These are phyloP conservation scores for Lophiotrema nucula DNA, from an alignment of 495 filamentous ascomycete genomes.

Conservation along the genomic window DNA sequence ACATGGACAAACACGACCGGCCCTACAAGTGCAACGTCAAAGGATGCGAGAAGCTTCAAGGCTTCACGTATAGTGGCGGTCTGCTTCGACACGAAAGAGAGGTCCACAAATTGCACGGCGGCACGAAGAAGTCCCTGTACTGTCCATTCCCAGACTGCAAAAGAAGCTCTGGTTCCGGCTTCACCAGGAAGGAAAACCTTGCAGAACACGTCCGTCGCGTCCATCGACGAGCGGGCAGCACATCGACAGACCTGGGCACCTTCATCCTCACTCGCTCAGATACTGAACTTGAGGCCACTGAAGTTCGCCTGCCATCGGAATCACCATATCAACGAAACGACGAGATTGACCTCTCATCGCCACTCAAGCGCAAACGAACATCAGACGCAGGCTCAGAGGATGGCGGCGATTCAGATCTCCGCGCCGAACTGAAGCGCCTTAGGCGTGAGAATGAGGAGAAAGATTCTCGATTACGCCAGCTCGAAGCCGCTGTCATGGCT, in stretches of 20 bases:
- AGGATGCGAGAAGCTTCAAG: conserved; percentile 82
- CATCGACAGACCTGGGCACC: conserved; percentile 48
- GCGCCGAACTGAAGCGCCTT: conserved; percentile 58
- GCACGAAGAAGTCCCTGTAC: conserved; percentile 72
- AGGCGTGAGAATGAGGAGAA: conserved; percentile 52
- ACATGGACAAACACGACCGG: conserved; percentile 95
- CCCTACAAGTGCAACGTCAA: conserved; percentile 78
- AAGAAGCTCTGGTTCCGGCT: conserved; percentile 72
- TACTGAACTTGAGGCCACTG: conserved; percentile 11
- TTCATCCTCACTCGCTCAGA: conserved; percentile 28
- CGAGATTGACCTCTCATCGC: background rate
- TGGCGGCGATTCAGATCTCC: conserved; percentile 48
- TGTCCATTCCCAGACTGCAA: conserved; percentile 81
- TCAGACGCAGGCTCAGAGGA: conserved; percentile 15
- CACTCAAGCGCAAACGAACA: conserved; percentile 44
- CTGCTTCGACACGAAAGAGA: conserved; percentile 85
- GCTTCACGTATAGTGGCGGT: conserved; percentile 91
- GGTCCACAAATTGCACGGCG: conserved; percentile 82
- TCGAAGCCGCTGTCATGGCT: conserved; percentile 32
- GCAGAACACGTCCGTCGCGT: conserved; percentile 83
- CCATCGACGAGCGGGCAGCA: conserved; percentile 41
- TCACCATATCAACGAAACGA: conserved; percentile 25
- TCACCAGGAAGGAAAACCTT: conserved; percentile 82
- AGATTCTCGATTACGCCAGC: conserved; percentile 28
- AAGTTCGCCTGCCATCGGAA: conserved; percentile 46